Conservation (phyloP, 176 grass and related monocot species). For the Cenchrus purpureus region DNA sequence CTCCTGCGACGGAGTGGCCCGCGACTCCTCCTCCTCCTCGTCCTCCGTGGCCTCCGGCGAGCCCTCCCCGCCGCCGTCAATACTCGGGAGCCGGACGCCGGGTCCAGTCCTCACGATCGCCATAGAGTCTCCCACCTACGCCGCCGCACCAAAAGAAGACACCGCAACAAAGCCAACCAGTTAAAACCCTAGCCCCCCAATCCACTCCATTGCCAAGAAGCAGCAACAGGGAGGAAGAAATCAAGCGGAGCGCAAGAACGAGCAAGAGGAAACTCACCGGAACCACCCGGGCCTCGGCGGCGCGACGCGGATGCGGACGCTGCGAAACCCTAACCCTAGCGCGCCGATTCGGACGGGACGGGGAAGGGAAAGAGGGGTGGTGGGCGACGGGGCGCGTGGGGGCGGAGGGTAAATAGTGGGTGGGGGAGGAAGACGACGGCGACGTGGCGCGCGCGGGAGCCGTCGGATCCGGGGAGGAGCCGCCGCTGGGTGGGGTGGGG, state of each 20-base stretch:
- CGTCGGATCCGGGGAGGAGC: slow-evolving; percentile 43
- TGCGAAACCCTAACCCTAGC: slow-evolving; percentile 63
- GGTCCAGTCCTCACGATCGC: slow-evolving; percentile 70
- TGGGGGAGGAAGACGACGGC: slow-evolving; percentile 67
- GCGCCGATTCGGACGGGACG: slow-evolving; percentile 21
- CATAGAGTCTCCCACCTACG: slow-evolving; percentile 48
- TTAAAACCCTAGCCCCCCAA: slow-evolving; percentile 62
- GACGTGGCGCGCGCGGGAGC: slow-evolving; percentile 43
- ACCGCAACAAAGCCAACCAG: neutral
- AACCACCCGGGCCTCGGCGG: neutral
- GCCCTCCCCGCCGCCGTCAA: slow-evolving; percentile 43
- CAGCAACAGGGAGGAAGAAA: neutral
- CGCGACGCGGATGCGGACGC: neutral
- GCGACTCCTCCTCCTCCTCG: slow-evolving; percentile 56
- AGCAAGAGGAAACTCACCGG: slow-evolving; percentile 29
- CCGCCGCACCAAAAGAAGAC: neutral
- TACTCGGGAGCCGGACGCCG: slow-evolving; percentile 52
- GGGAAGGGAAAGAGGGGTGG: neutral
- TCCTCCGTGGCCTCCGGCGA: slow-evolving; percentile 56
- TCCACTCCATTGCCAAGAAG: neutral
- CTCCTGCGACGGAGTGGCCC: slow-evolving; percentile 54
- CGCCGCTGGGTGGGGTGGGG: slow-evolving; percentile 19
- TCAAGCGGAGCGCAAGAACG: neutral
- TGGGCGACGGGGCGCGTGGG: slow-evolving; percentile 6
- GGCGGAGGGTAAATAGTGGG: slow-evolving; percentile 61